Conservation (phyloP, 495 filamentous ascomycete genomes). For the Trypethelium eluteriae region DNA sequence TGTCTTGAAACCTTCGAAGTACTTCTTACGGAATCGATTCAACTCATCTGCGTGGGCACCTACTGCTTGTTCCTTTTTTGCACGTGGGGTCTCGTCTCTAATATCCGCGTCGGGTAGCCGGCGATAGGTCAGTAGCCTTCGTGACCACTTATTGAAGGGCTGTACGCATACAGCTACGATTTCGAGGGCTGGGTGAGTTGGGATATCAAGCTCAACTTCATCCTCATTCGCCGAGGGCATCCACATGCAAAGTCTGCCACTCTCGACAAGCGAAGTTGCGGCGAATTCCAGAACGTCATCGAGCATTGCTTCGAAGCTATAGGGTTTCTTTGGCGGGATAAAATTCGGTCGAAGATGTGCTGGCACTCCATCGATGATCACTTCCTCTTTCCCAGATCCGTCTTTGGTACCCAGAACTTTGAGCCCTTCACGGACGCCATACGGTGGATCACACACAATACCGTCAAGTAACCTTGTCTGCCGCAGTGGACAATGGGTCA, state of each 20-base stretch:
- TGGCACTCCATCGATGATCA: conserved; percentile 60
- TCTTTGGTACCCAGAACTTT: conserved; percentile 75
- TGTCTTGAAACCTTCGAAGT: conserved; percentile 16
- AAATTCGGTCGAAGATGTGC: conserved; percentile 69
- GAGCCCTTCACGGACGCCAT: conserved; percentile 90
- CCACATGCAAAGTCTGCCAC: conserved; percentile 84
- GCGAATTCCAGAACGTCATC: conserved; percentile 83
- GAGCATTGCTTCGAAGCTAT: conserved; percentile 82
- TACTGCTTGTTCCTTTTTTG: conserved; percentile 5
- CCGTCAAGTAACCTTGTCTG: conserved; percentile 60
- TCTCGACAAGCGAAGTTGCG: conserved; percentile 65
- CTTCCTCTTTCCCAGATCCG: conserved; percentile 49
- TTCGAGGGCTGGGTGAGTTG: conserved; percentile 67
- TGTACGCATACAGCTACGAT: conserved; percentile 76
- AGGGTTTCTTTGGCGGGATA: conserved; percentile 81
- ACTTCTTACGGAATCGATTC: conserved; percentile 29
- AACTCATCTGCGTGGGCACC: conserved; percentile 27
- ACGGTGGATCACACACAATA: conserved; percentile 94
- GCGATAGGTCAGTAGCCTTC: conserved; percentile 76
- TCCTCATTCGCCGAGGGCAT: conserved; percentile 89
- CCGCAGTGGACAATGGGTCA: conserved; percentile 80
- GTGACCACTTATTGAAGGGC: conserved; percentile 83
- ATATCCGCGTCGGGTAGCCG: conserved; percentile 58
- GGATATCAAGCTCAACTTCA: conserved; percentile 62
- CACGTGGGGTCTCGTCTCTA: conserved; percentile 18